Percentiles rank a stretch among this genome's conserved stretches.
phyloP scores from a whole-genome alignment of 495 filamentous ascomycete genomes.

The Xylaria venustula region DNA sequence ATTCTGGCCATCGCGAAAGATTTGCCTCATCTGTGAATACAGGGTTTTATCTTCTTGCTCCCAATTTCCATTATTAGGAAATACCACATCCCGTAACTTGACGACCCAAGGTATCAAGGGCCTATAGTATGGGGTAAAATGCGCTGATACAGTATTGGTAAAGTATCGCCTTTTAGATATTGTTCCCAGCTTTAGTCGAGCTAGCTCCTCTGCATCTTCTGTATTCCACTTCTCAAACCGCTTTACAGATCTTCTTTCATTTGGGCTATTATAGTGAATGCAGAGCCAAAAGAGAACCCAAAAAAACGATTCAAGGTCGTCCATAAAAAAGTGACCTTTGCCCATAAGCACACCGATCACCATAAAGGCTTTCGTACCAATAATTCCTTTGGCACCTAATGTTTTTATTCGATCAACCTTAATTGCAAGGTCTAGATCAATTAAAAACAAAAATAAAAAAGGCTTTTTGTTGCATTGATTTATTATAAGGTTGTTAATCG shows the following conservation, averaged over 20 bases:
- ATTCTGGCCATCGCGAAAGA: too few species aligned
- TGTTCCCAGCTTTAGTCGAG: background rate
- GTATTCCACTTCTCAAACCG: background rate
- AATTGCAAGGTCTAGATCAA: conserved; percentile 44
- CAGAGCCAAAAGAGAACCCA: conserved; percentile 5
- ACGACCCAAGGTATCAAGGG: conserved; percentile 30
- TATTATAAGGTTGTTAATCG: conserved; percentile 42
- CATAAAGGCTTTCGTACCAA: conserved; percentile 47
- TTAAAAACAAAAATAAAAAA: conserved; percentile 32
- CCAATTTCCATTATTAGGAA: conserved; percentile 25
- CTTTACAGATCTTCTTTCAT: background rate
- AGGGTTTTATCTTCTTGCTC: too few species aligned
- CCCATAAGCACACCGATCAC: conserved; percentile 39
- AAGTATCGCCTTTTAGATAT: background rate
- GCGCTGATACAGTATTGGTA: background rate
- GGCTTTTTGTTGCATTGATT: conserved; percentile 35
- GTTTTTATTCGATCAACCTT: conserved; percentile 26
- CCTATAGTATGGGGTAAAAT: conserved; percentile 3
- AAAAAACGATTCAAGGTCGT: conserved; percentile 17
- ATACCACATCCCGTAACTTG: conserved; percentile 28
- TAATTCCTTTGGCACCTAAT: conserved; percentile 41
- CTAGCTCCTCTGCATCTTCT: background rate
- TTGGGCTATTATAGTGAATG: background rate
- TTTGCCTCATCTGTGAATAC: too few species aligned
- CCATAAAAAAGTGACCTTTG: conserved; percentile 45